Percentiles rank a stretch among this genome's conserved stretches.
phyloP scores from a whole-genome alignment of 1,284 basidiomycete genomes.

The Xanthoconium separans region DNA sequence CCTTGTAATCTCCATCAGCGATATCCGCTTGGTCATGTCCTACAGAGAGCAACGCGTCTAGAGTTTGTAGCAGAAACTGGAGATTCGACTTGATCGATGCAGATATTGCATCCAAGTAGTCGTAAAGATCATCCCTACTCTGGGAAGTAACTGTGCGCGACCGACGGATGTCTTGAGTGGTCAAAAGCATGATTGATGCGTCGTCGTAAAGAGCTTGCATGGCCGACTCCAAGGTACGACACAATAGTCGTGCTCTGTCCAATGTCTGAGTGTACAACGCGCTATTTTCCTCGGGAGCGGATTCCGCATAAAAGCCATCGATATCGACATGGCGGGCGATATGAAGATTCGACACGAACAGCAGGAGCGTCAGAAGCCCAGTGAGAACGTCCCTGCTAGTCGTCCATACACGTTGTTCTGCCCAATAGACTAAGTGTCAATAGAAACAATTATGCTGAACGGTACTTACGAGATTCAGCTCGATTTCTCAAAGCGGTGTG shows the following conservation, averaged over 20 bases:
- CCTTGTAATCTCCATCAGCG: slow-evolving; percentile 64
- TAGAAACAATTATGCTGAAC: background rate
- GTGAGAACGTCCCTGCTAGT: slow-evolving; percentile 50
- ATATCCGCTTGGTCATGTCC: slow-evolving; percentile 69
- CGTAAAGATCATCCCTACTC: slow-evolving; percentile 41
- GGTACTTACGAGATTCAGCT: slow-evolving; percentile 41
- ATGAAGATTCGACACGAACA: slow-evolving; percentile 64
- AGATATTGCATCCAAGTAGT: slow-evolving; percentile 48
- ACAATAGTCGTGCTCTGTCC: slow-evolving; percentile 59
- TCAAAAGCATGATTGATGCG: slow-evolving; percentile 53
- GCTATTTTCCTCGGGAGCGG: slow-evolving; percentile 39
- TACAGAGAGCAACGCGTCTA: slow-evolving; percentile 60
- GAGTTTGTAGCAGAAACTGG: slow-evolving; percentile 51
- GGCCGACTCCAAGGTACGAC: slow-evolving; percentile 64
- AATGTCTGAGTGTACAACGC: slow-evolving; percentile 61
- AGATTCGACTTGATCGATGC: slow-evolving; percentile 55
- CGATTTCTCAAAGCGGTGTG: slow-evolving; percentile 39
- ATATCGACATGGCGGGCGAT: slow-evolving; percentile 76
- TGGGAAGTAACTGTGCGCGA: slow-evolving; percentile 33
- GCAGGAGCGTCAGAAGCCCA: slow-evolving; percentile 55
- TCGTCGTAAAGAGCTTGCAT: slow-evolving; percentile 75
- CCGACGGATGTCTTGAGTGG: slow-evolving; percentile 51
- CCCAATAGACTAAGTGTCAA: slow-evolving; percentile 9
- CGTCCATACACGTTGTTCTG: slow-evolving; percentile 30
- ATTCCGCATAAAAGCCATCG: slow-evolving; percentile 62